Evolutionary conservation across 106 monocot species (phyloP), one percentile per base, ranked within the genome.

Genomic region (Alisma plantagoaquatica): DNA sequence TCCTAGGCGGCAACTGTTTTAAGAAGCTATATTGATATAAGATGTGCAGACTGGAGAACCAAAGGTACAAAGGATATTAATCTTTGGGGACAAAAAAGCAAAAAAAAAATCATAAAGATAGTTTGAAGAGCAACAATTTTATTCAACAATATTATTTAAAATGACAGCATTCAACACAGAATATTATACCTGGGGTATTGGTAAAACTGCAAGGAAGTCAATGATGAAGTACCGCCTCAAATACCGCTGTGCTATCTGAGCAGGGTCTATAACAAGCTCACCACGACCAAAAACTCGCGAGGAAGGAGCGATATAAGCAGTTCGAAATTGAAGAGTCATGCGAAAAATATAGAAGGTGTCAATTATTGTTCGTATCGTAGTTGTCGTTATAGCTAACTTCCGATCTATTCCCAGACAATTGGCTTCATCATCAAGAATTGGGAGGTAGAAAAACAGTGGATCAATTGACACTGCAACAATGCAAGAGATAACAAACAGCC

Each of bases 391-490:
- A 21, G 46, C 46, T 7, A 47, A 19, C 8, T 47, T 47, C 20
- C 20, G 14, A 47, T 47, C 46, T 47, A 47, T 47, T 17, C 46
- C 46, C 14, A 47, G 46, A 19, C 46, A 47, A 18, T 47, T 19
- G 14, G 17, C 14, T 7, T 21, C 46, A 15, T 47, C 17, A 47
- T 47, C 46, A 47, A 47, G 8, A 7, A 10, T 11, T 47, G 46
- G 46, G 20, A 47, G 46, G 1, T 15, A 47, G 46, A 47, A 47
- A 18, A 47, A 47, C 46, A 47, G 20, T 47, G 46, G 46, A 47
- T 47, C 46, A 7, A 47, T 19, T 21, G 46, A 47, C 17, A 1
- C 46, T 15, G 46, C 9, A 47, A 47, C n/a, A 21, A 47, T 10
- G 17, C 46, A 47, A n/a, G 46, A 47, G 14, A 47, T 19, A 15